phyloP scores from a whole-genome alignment of 139 green algal species.

The Nannochloris sp. region DNA sequence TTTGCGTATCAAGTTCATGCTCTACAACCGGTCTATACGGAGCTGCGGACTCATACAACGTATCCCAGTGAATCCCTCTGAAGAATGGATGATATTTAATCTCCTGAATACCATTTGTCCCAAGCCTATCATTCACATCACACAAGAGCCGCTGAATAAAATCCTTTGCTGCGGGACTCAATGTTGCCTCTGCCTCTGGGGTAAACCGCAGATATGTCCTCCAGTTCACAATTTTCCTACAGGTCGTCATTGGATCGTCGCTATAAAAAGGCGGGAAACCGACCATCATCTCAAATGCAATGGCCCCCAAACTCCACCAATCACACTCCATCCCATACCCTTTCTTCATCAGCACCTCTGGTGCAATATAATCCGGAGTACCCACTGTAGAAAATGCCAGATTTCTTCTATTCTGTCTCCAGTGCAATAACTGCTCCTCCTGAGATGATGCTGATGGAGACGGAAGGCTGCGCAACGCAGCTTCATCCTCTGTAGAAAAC shows the following conservation, averaged over 20 bases:
- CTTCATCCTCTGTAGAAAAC: conserved; percentile 31
- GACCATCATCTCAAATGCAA: conserved; percentile 97
- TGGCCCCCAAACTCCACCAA: conserved; percentile 95
- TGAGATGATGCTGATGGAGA: conserved; percentile 17
- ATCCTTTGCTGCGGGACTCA: conserved; percentile 44
- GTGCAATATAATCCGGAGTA: conserved; percentile 93
- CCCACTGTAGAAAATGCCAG: conserved; percentile 88
- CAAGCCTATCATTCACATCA: conserved; percentile 88
- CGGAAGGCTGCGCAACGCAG: conserved; percentile 2
- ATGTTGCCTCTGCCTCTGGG: conserved; percentile 46
- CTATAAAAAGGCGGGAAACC: conserved; percentile 96
- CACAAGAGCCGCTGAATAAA: conserved; percentile 89
- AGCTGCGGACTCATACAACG: conserved; percentile 46
- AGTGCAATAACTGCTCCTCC: conserved; percentile 47
- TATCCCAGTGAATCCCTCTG: conserved; percentile 70
- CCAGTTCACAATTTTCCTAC: conserved; percentile 94
- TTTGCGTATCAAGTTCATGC: conserved; percentile 91
- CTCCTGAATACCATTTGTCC: conserved; percentile 50
- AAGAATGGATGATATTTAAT: conserved; percentile 91
- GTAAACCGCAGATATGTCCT: conserved; percentile 82
- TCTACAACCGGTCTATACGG: conserved; percentile 74
- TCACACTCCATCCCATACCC: conserved; percentile 97
- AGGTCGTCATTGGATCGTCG: conserved; percentile 57
- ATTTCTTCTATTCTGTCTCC: conserved; percentile 67
- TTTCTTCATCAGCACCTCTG: conserved; percentile 93